Evolutionary conservation across 805 yeast genomes (phyloP).

Genomic region (Candida ascalaphidarum): DNA sequence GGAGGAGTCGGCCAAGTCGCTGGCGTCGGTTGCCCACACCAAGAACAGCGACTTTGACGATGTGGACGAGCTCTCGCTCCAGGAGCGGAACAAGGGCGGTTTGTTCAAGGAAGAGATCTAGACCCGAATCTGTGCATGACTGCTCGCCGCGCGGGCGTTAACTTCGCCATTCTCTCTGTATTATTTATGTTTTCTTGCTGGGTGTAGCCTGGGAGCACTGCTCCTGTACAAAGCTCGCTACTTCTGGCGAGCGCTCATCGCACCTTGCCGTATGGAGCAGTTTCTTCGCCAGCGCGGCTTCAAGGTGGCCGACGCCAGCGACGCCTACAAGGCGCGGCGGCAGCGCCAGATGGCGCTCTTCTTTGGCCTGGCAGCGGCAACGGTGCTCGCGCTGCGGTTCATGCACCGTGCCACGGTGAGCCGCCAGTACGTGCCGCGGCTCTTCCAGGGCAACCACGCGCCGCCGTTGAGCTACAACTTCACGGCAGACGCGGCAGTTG

Average conservation of each 20-base stretch:
- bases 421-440: conserved; percentile 65
- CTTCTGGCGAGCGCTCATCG: too few relatives aligned
- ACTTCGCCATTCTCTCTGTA: too few relatives aligned
- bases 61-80: conserved; percentile 23
- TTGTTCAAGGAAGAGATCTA: conserved; percentile 35
- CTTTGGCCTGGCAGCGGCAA: conserved; percentile 62
- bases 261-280: conserved; percentile 1
- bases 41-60: conserved; percentile 3
- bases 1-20: background rate
- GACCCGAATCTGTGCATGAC: too few relatives aligned
- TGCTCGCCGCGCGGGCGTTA: too few relatives aligned
- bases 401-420: conserved; percentile 69
- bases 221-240: too few relatives aligned
- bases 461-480: conserved; percentile 74
- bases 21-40: too few relatives aligned
- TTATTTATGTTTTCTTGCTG: too few relatives aligned
- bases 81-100: conserved; percentile 23
- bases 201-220: too few relatives aligned
- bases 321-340: conserved; percentile 52
- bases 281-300: conserved; percentile 10
- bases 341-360: conserved; percentile 66
- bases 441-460: conserved; percentile 77
- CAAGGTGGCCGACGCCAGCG: conserved; percentile 26
- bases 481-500: conserved; percentile 76
- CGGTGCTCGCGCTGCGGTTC: conserved; percentile 63